A percentile compares a stretch with the other conserved stretches of the same genome.
phyloP scores from a whole-genome alignment of 176 grass and related monocot species.

The Lolium multiflorum region DNA sequence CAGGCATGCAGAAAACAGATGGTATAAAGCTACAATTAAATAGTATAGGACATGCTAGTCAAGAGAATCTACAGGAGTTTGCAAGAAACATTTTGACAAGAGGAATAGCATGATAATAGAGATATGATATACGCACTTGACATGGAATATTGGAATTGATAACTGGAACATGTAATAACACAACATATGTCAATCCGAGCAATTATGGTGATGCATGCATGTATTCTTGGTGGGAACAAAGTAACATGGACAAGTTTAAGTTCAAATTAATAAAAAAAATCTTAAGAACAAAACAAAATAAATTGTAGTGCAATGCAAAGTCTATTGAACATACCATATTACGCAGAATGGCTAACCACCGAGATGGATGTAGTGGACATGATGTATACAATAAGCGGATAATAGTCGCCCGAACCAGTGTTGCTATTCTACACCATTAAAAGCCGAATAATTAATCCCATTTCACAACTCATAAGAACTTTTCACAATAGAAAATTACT shows the following conservation, averaged over 20 bases:
- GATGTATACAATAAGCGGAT: constrained; percentile 86
- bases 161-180: background rate
- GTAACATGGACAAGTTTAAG: constrained; percentile 20
- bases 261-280: background rate
- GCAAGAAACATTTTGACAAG: background rate
- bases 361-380: constrained; percentile 78
- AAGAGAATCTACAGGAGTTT: constrained; percentile 41
- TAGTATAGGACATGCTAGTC: constrained; percentile 14
- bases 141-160: constrained; percentile 3
- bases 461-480: constrained; percentile 6
- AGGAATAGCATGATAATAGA: background rate
- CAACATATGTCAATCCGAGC: background rate
- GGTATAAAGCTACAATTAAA: constrained; percentile 19
- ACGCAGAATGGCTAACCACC: constrained; percentile 78
- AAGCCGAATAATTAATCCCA: constrained; percentile 34
- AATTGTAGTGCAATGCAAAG: constrained; percentile 22
- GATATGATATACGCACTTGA: constrained; percentile 10
- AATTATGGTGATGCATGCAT: background rate
- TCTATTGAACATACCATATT: constrained; percentile 65
- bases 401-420: constrained; percentile 92
- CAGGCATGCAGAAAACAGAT: background rate
- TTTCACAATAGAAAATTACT: background rate
- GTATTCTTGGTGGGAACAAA: constrained; percentile 1
- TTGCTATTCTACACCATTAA: constrained; percentile 68
- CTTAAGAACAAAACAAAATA: background rate